phyloP scores from a whole-genome alignment of 2,329 filamentous ascomycete species.

The Phialemonium atrogriseum region DNA sequence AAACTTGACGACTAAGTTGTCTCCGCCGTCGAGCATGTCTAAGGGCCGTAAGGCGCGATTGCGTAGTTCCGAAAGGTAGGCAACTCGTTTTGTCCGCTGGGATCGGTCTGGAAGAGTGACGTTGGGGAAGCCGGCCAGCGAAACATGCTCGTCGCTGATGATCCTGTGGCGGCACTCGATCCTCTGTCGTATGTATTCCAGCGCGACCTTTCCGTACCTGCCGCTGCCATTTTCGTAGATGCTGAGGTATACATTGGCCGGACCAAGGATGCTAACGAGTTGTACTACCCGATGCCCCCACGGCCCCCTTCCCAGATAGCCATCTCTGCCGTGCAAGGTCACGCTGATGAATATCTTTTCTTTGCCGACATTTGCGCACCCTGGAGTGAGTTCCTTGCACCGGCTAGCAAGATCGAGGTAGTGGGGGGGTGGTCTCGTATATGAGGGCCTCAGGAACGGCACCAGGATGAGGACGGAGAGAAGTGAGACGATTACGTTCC shows the following conservation, averaged over 20 bases:
- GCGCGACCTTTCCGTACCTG: constrained; percentile 41
- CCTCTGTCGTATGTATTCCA: constrained; percentile 42
- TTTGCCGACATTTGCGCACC: constrained; percentile 31
- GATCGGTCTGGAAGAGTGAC: constrained; percentile 55
- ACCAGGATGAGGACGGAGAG: no score
- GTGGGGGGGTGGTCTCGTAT: constrained; percentile 29
- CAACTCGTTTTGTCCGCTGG: constrained; percentile 60
- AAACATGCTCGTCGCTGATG: constrained; percentile 50
- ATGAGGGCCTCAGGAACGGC: constrained; percentile 37
- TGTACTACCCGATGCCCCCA: constrained; percentile 56
- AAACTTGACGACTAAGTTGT: constrained; percentile 36
- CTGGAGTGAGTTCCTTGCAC: constrained; percentile 20
- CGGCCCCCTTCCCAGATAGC: constrained; percentile 49
- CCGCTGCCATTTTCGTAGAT: constrained; percentile 68
- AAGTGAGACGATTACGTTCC: no score
- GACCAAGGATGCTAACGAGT: constrained; percentile 57
- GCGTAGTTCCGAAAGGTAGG: constrained; percentile 63
- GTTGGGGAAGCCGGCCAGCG: constrained; percentile 46
- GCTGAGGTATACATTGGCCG: constrained; percentile 60
- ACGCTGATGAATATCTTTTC: constrained; percentile 69
- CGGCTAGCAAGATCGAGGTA: constrained; percentile 22
- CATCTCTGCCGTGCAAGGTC: constrained; percentile 58
- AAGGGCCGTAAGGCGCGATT: constrained; percentile 62
- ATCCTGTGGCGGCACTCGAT: constrained; percentile 40
- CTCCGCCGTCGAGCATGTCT: constrained; percentile 32